phyloP scores from a whole-genome alignment of 2,329 filamentous ascomycete species.

The Fusarium sp. region DNA sequence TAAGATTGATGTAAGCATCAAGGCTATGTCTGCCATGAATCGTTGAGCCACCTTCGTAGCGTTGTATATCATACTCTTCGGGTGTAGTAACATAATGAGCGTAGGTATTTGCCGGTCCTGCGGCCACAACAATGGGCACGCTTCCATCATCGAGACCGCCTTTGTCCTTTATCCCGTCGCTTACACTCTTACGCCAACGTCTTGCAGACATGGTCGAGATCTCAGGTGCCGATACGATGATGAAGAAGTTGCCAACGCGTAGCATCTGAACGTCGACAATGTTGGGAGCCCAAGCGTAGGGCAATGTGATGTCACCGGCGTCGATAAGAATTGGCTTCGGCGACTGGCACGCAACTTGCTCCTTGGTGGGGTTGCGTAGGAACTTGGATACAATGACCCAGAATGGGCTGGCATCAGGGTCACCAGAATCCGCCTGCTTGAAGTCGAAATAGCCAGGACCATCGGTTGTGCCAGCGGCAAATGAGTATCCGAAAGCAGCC shows the following conservation, averaged over 20 bases:
- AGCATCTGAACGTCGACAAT: conserved; percentile 12
- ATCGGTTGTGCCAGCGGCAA: conserved; percentile 9
- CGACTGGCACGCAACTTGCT: not conserved
- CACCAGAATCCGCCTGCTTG: not conserved
- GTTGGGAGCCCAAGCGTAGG: conserved; percentile 9
- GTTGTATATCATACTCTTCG: conserved; percentile 10
- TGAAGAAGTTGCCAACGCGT: conserved; percentile 7
- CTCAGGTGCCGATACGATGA: not conserved
- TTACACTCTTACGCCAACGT: conserved; percentile 5
- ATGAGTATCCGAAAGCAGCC: not conserved
- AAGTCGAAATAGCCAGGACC: conserved; percentile 14
- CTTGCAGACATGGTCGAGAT: conserved; percentile 2
- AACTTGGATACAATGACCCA: conserved; percentile 15
- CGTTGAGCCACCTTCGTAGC: conserved; percentile 4
- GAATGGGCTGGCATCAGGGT: conserved; percentile 1
- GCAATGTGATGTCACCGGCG: not conserved
- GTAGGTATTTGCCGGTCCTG: conserved; percentile 1
- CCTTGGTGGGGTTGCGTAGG: not conserved
- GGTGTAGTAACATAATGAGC: conserved; percentile 9
- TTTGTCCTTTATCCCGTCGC: not conserved
- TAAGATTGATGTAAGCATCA: conserved; percentile 5
- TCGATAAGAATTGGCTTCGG: conserved; percentile 9
- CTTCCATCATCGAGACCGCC: not conserved
- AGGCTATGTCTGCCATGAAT: conserved; percentile 6
- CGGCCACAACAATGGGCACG: conserved; percentile 8